Evolutionary conservation across 129 eudicot genomes (phyloP), one percentile per base, ranked within the genome.

Genomic region (Flaveria bidentis): DNA sequence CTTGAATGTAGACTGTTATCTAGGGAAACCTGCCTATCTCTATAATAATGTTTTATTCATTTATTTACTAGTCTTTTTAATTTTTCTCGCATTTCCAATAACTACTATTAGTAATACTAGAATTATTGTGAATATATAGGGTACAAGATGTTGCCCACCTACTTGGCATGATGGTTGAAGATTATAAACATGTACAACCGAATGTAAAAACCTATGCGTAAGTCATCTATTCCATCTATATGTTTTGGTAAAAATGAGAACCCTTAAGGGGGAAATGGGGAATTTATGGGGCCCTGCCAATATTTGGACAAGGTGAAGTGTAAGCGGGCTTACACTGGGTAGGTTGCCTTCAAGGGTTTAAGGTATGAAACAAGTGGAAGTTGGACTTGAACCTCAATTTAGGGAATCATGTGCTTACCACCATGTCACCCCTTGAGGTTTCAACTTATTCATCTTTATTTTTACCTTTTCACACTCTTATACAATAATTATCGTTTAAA

Each of bases 91-190:
- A 17, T 63, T 63, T 11, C 6, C 20, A 30, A 30, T 15, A 28
- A 63, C 9, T 62, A 61, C 55, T 9, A 68, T 30, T 62, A 71
- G 44, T 26, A 73, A 15, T 7, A 42, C 60, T 65, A 6, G 36
- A 52, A 63, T 71, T 60, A 11, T 26, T 84, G 10, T 81, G 72
- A 70, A 60, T 52, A 67, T 74, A 22, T 66, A 94, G 98, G 96
- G 92, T 91, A 75, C 98, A 89, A 86, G 97, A 94, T 87, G 98
- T 94, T 75, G 97, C 96, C 72, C 97, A 88, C 80, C 66, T 94
- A 53, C 92, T 94, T 69, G 98, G 98, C 73, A 91, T 94, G 96
- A 94, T 94, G 98, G 90, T 94, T 72, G 98, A 94, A 85, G 88
- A 84, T 84, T 78, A 91, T 85, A 82, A 85, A 20, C 88, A 92